Base-by-base conservation (phyloP, 305 asterid species). In the Lippia alba region DNA sequence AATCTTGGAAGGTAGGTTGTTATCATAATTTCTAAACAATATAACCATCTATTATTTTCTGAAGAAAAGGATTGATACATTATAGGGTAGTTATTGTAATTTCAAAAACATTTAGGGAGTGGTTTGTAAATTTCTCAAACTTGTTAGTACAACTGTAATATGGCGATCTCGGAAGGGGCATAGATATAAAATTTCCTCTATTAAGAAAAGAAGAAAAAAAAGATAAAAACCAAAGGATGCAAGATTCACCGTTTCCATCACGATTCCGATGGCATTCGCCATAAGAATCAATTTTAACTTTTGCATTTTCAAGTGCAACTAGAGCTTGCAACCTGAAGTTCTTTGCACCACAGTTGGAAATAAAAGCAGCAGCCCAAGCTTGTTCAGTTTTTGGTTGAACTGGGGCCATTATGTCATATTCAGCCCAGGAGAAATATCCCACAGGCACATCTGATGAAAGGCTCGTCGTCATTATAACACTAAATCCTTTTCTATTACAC, bases 371-470 rank as follows among this genome's bases (percentile, higher is more conserved):
- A 72, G 94, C 91, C 15, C 76, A 33, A 48, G 91, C 86, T 46
- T 40, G 76, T 86, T 85, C 91, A 30, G 87, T 81, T 79, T 89
- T 89, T n/a, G 88, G 94, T 82, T 81, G 78, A 64, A 82, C 70
- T 11, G 96, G 96, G 44, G 93, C 96, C 96, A 89, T 89, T 67
- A 89, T 69, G 70, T 87, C 91, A 76, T 89, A 89, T 78, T 89
- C 96, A 33, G 91, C 88, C 96, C 96, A 89, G 7, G 96, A 89
- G 69, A 87, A 89, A 78, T 89, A 89, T 63, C 96, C 96, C 82
- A 87, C 94, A 3, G 96, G 96, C 74, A 89, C 91, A 81, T 89
- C 94, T 73, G 96, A 89, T 65, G 96, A 87, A 75, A 89, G 94
- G 81, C 96, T 85, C 50, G 96, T 89, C 9, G 96, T 89, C 96